phyloP scores from a whole-genome alignment of 169 alveolate genomes.

The Besnoitia besnoiti region DNA sequence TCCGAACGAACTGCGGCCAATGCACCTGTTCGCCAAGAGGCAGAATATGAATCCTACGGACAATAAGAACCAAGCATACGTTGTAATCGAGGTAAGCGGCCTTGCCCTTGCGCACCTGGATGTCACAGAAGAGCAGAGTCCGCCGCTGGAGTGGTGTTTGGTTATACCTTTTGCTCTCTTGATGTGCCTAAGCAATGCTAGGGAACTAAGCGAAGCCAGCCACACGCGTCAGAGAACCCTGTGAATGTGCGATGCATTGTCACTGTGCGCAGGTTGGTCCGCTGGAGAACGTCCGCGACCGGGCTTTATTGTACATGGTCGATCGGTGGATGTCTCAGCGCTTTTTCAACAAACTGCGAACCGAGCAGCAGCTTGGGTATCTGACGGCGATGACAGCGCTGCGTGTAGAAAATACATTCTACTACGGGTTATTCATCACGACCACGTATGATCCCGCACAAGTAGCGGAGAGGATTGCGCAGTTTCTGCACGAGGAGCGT shows the following conservation, averaged over 20 bases:
- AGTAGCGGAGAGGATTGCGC: conserved; percentile 2
- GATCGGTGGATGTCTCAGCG: conserved; percentile 36
- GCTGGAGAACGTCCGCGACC: background rate
- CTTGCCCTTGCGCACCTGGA: too few species aligned
- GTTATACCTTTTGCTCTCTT: too few species aligned
- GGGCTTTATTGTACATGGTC: conserved; percentile 24
- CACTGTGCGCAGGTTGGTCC: conserved; percentile 30
- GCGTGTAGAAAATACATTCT: background rate
- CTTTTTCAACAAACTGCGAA: conserved; percentile 34
- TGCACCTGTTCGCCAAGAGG: background rate
- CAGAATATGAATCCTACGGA: background rate
- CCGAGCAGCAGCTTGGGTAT: conserved; percentile 48
- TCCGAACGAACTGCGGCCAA: background rate
- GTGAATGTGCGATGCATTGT: background rate
- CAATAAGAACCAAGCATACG: background rate
- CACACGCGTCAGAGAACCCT: background rate
- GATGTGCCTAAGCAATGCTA: background rate
- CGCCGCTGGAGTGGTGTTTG: too few species aligned
- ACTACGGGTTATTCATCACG: background rate
- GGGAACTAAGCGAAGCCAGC: background rate
- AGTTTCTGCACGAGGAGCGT: background rate
- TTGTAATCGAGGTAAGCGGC: conserved; percentile 7
- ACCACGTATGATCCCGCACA: conserved; percentile 15
- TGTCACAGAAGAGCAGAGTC: too few species aligned
- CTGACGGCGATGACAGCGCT: background rate